These are phyloP conservation scores for Pythium guiyangense DNA, from an alignment of 352 stramenopile species.

Conservation along the genomic window DNA sequence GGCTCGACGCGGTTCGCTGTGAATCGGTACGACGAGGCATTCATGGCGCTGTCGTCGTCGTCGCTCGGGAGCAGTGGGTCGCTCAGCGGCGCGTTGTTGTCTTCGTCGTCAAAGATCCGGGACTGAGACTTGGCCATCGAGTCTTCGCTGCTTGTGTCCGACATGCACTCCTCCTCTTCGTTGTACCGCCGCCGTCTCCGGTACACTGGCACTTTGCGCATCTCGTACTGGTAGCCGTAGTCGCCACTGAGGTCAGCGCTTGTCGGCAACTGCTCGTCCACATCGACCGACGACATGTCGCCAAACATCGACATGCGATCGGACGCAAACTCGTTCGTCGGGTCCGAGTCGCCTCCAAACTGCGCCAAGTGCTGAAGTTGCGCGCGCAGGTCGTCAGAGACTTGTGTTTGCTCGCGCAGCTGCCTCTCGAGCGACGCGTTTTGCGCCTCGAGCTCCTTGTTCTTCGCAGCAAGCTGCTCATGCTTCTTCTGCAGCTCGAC, in stretches of 20 bases:
- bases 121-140: slow-evolving; percentile 29
- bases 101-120: slow-evolving; percentile 10
- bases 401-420: slow-evolving; percentile 58
- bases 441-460: slow-evolving; percentile 46
- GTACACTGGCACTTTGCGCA: slow-evolving; percentile 22
- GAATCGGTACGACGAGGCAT: background rate
- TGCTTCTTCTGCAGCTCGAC: slow-evolving; percentile 56
- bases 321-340: slow-evolving; percentile 42
- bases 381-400: slow-evolving; percentile 54
- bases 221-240: slow-evolving; percentile 37
- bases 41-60: background rate
- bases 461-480: slow-evolving; percentile 35
- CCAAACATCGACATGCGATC: slow-evolving; percentile 46
- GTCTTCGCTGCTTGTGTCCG: slow-evolving; percentile 45
- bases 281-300: slow-evolving; percentile 27
- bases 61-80: slow-evolving; percentile 1
- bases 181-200: slow-evolving; percentile 18
- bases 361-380: slow-evolving; percentile 69
- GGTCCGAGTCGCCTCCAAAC: slow-evolving; percentile 65
- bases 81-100: slow-evolving; percentile 8
- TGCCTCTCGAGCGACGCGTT: slow-evolving; percentile 61
- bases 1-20: slow-evolving; percentile 5
- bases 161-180: slow-evolving; percentile 56
- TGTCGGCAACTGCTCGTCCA: slow-evolving; percentile 31
- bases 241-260: slow-evolving; percentile 28